Evolutionary conservation across 23 red algal species (phyloP).

Genomic region (Chondrus crispus): DNA sequence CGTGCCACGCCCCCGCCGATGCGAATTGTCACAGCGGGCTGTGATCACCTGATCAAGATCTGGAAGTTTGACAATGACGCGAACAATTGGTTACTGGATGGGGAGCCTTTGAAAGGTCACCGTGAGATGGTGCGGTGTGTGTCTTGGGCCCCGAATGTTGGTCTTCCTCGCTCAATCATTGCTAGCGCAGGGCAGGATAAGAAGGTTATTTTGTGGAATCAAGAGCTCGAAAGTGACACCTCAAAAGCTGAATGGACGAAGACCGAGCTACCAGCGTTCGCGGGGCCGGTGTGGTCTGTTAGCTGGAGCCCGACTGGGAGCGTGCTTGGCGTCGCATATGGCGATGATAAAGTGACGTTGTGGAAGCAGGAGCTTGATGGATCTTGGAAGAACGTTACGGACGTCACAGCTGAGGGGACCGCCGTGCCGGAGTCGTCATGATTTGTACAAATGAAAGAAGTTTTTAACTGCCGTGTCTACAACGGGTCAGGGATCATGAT

Average conservation of each 20-base stretch:
- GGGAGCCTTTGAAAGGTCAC: constrained; percentile 69
- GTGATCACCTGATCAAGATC: constrained; percentile 84
- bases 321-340: constrained; percentile 81
- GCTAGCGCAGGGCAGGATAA: constrained; percentile 83
- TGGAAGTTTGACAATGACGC: constrained; percentile 52
- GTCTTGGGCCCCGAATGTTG: constrained; percentile 88
- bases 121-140: constrained; percentile 94
- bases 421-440: constrained; percentile 24
- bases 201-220: constrained; percentile 89
- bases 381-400: constrained; percentile 50
- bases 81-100: constrained; percentile 66
- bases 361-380: constrained; percentile 92
- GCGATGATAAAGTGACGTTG: constrained; percentile 82
- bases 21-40: constrained; percentile 87
- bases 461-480: not conserved
- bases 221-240: constrained; percentile 42
- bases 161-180: constrained; percentile 57
- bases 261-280: constrained; percentile 75
- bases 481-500: no score
- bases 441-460: not conserved
- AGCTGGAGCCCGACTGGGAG: constrained; percentile 90
- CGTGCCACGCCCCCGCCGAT: constrained; percentile 68
- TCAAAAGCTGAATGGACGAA: constrained; percentile 56
- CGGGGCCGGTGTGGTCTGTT: constrained; percentile 84
- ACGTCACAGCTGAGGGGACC: constrained; percentile 30